Conservation (phyloP, 257 asterid genomes). For the Capsicum chinense region DNA sequence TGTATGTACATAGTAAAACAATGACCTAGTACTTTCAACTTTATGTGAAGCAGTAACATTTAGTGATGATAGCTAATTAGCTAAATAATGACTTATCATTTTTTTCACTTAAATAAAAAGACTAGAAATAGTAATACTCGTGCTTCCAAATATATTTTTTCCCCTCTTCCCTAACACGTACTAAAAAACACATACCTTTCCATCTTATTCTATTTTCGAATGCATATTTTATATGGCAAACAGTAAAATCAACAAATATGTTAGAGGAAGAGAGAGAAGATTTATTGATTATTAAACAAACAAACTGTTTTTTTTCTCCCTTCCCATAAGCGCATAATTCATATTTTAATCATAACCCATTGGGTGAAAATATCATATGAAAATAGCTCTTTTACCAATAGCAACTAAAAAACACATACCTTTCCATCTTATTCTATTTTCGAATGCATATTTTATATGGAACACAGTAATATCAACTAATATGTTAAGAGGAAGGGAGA, state of each 20-base stretch:
- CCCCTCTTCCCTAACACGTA: not conserved
- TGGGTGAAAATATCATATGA: constrained; percentile 13
- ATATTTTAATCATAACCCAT: not conserved
- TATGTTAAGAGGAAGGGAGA: not conserved
- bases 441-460: not conserved
- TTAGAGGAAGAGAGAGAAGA: not conserved
- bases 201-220: not conserved
- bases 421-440: not conserved
- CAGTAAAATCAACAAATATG: not conserved
- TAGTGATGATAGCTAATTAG: not conserved
- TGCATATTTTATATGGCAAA: constrained; percentile 5
- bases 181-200: not conserved
- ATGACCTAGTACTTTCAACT: not conserved
- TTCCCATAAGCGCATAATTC: not conserved
- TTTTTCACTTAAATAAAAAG: not conserved
- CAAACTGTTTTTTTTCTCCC: not conserved
- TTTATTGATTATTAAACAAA: not conserved
- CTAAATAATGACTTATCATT: not conserved
- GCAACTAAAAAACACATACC: constrained; percentile 14
- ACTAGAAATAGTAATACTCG: constrained; percentile 34
- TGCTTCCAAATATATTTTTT: not conserved
- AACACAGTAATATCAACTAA: not conserved
- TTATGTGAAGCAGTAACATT: not conserved
- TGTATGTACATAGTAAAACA: not conserved
- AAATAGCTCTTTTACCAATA: constrained; percentile 22